phyloP scores from a whole-genome alignment of 1,284 basidiomycete species.

The Malassezia sympodialis region DNA sequence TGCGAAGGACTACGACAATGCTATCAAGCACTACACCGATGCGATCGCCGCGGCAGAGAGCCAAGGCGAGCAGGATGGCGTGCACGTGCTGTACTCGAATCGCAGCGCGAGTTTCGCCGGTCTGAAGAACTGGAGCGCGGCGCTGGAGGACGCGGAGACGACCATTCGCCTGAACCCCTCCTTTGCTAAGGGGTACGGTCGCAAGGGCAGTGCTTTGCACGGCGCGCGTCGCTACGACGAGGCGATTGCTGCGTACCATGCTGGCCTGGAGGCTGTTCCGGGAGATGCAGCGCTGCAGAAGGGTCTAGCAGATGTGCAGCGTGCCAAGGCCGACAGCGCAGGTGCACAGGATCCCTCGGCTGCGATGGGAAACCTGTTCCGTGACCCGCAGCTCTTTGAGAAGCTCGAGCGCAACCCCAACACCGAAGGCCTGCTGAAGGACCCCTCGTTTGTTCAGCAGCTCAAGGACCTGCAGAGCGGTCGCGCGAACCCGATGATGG shows the following conservation, averaged over 20 bases:
- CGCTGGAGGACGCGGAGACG: slow-evolving; percentile 76
- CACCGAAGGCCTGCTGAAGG: slow-evolving; percentile 69
- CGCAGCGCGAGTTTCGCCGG: slow-evolving; percentile 79
- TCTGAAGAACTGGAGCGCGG: slow-evolving; percentile 65
- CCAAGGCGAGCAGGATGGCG: slow-evolving; percentile 36
- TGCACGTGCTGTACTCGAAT: slow-evolving; percentile 85
- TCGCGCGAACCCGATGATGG: slow-evolving; percentile 46
- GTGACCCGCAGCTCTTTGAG: slow-evolving; percentile 68
- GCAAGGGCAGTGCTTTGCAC: slow-evolving; percentile 90
- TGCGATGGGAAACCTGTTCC: slow-evolving; percentile 69
- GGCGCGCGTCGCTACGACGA: slow-evolving; percentile 69
- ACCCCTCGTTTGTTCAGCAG: slow-evolving; percentile 56
- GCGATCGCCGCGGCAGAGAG: slow-evolving; percentile 36
- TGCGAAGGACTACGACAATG: slow-evolving; percentile 39
- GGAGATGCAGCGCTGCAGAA: slow-evolving; percentile 71
- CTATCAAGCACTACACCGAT: slow-evolving; percentile 40
- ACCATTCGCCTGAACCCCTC: slow-evolving; percentile 64
- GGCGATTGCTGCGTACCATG: slow-evolving; percentile 69
- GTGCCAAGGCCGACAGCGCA: slow-evolving; percentile 28
- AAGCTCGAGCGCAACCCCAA: slow-evolving; percentile 80
- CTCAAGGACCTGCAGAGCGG: slow-evolving; percentile 49
- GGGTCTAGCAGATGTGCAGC: slow-evolving; percentile 58
- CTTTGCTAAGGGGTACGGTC: slow-evolving; percentile 83
- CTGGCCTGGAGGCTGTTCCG: slow-evolving; percentile 66
- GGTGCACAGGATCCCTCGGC: slow-evolving; percentile 50